Evolutionary conservation across 495 filamentous ascomycete genomes (phyloP).

Genomic region (Daldinia grandis): DNA sequence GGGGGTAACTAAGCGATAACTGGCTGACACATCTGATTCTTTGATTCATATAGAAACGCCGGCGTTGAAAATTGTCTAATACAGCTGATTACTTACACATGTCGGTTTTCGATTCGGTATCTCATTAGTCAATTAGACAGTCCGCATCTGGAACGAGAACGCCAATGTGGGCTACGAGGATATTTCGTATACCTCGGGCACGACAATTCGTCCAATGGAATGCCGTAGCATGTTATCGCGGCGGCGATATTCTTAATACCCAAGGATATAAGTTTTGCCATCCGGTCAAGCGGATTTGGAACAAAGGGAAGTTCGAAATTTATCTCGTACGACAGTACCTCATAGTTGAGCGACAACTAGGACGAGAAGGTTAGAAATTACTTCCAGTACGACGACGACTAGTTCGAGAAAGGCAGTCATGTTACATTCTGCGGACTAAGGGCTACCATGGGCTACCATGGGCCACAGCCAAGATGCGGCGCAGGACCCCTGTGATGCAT

Average conservation of each 20-base stretch:
- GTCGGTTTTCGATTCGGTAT: slow-evolving; percentile 5
- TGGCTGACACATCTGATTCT: slow-evolving; percentile 1
- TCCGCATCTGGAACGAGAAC: not conserved
- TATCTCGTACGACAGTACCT: not conserved
- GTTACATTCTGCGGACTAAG: slow-evolving; percentile 16
- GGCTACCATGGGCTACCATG: not conserved
- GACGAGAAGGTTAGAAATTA: slow-evolving; percentile 3
- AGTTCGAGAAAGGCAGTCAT: slow-evolving; percentile 13
- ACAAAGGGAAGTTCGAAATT: not conserved
- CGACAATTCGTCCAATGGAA: slow-evolving; percentile 18
- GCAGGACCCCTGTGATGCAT: slow-evolving; percentile 23
- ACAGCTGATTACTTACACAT: not conserved
- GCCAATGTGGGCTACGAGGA: slow-evolving; percentile 1
- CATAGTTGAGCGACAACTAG: slow-evolving; percentile 1
- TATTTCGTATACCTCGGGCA: not conserved
- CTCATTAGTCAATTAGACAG: not conserved
- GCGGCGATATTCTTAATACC: not conserved
- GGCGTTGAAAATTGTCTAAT: slow-evolving; percentile 1
- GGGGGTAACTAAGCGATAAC: slow-evolving; percentile 2
- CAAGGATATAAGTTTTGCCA: not conserved
- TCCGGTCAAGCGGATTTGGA: slow-evolving; percentile 13
- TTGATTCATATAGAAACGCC: too few species aligned
- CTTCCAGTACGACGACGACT: not conserved
- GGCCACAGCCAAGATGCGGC: slow-evolving; percentile 16
- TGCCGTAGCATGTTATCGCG: not conserved